Conservation (phyloP, 805 yeast species). For the Metschnikowia lochheadii region DNA sequence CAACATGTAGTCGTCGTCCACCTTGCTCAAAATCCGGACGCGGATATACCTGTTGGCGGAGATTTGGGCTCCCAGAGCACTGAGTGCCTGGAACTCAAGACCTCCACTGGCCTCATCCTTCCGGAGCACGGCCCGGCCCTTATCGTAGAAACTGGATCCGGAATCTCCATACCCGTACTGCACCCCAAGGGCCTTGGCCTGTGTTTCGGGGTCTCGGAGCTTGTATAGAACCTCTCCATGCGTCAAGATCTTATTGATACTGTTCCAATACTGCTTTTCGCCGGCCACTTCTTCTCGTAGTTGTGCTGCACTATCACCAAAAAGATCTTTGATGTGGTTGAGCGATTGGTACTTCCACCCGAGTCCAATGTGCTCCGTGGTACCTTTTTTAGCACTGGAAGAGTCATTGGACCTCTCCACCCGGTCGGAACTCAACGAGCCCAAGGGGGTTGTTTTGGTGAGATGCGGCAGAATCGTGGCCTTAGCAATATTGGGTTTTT, state of each 20-base stretch:
- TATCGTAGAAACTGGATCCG: constrained; percentile 72
- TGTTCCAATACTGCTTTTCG: constrained; percentile 68
- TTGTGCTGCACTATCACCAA: constrained; percentile 48
- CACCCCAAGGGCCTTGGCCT: constrained; percentile 61
- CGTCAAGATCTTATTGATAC: constrained; percentile 41
- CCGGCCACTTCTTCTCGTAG: constrained; percentile 51
- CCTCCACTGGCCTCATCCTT: constrained; percentile 38
- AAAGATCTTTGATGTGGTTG: constrained; percentile 46
- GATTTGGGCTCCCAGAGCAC: constrained; percentile 23
- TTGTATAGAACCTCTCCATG: constrained; percentile 64
- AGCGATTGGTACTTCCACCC: constrained; percentile 87
- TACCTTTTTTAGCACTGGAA: constrained; percentile 18
- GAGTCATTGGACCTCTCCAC: constrained; percentile 20
- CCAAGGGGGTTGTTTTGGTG: constrained; percentile 68
- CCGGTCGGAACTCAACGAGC: constrained; percentile 58
- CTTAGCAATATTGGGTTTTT: constrained; percentile 80
- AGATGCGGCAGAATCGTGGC: constrained; percentile 85
- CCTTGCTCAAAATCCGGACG: constrained; percentile 54
- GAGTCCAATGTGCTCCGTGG: constrained; percentile 43
- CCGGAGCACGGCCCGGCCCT: constrained; percentile 70
- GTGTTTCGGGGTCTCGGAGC: constrained; percentile 47
- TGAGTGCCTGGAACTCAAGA: constrained; percentile 31
- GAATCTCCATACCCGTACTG: constrained; percentile 91
- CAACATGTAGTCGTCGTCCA: constrained; percentile 50
- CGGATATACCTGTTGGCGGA: constrained; percentile 47